Base-by-base conservation (phyloP, 495 filamentous ascomycete genomes). In the Clohesyomyces aquaticus region DNA sequence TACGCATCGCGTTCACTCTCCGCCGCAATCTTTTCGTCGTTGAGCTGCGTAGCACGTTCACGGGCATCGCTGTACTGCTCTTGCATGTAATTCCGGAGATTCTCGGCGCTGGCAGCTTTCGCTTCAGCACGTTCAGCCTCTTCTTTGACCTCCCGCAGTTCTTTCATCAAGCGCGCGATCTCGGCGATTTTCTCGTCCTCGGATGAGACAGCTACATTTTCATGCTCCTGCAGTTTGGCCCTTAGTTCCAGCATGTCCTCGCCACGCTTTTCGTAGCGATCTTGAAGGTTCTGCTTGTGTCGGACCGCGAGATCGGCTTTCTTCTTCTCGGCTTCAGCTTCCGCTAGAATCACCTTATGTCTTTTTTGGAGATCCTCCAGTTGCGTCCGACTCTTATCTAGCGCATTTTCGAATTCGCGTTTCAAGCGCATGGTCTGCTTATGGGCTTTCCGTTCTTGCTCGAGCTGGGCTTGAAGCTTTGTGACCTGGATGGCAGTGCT, bases 51-150 rank as follows among this genome's bases (percentile, higher is more conserved):
- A 38, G 57, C 66, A 12, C n/a, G 10, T 3, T 52, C 42, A 14
- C 41, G 18, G 3, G 45, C 61, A 14, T 32, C 65, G n/a, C 29
- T 52, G 47, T 62, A 65, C 22, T 65, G 50, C 16, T 56, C 51
- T 18, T 50, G 29, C 22, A 55, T 3, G 18, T 59, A 68, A 23
- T 68, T 60, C 21, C 59, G 32, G 1, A n/a, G 41, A 11, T 53
- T 27, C 25, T 54, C 64, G 18, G 41, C 42, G 29, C n/a, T 50
- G 10, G 26, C 45, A 8, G 48, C 38, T 27, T 59, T 63, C 21
- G 21, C 45, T n/a, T 29, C 26, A 10, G 55, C 60, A n/a, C 45
- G 49, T 25, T 50, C 41, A 16, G 43, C 28, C 16, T 48, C 56
- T 4, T 6, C 53, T 21, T 63, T 50, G 3, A 29, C 14, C 22